Evolutionary conservation across 192 early-diverging fungal genomes (phyloP).

Genomic region (Coemansia sp.): DNA sequence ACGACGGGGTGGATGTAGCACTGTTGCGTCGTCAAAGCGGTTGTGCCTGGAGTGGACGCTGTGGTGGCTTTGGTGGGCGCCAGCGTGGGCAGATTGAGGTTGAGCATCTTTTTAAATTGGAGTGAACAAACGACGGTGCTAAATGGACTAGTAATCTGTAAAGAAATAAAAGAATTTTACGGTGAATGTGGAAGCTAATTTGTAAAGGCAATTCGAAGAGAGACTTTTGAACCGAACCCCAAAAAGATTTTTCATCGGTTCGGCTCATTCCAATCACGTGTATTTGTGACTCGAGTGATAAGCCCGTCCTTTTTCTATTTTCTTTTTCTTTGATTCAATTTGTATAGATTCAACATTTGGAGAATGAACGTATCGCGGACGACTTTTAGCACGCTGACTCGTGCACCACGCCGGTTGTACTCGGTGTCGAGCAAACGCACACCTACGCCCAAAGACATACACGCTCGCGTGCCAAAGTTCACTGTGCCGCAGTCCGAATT

Average conservation of each 20-base stretch:
- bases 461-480: conserved; percentile 37
- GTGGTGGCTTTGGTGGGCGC: conserved; percentile 17
- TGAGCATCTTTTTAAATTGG: conserved; percentile 25
- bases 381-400: too few relatives aligned
- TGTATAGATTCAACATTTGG: too few relatives aligned
- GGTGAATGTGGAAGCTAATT: too few relatives aligned
- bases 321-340: too few relatives aligned
- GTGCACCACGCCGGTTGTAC: conserved; percentile 19
- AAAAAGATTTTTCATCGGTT: conserved; percentile 6
- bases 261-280: conserved; percentile 1
- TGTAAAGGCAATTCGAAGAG: too few relatives aligned
- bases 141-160: too few relatives aligned
- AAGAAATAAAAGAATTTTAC: background rate
- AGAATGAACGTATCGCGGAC: too few relatives aligned
- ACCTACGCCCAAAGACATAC: conserved; percentile 1
- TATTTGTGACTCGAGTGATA: background rate
- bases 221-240: conserved; percentile 2
- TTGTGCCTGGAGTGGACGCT: conserved; percentile 10
- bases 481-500: conserved; percentile 46
- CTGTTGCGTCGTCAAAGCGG: conserved; percentile 41
- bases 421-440: conserved; percentile 42
- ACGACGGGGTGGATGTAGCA: conserved; percentile 73
- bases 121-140: too few relatives aligned
- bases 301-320: background rate
- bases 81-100: conserved; percentile 53